phyloP scores from a whole-genome alignment of 2,329 filamentous ascomycete genomes.

The Clarireedia sp. region DNA sequence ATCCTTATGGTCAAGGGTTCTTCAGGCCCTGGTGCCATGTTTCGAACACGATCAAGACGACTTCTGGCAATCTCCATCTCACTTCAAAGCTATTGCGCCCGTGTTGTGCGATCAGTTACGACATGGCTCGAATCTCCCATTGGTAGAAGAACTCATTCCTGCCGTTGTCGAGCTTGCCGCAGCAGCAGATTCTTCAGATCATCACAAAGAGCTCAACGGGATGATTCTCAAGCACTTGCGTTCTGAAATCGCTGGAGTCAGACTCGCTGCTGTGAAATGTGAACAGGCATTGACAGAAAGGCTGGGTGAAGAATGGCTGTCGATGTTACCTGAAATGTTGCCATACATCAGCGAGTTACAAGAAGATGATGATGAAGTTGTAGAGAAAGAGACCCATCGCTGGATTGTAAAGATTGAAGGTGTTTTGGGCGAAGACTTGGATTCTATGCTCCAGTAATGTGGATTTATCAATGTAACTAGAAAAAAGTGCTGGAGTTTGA shows the following conservation, averaged over 20 bases:
- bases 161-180: constrained; percentile 72
- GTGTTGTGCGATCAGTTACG: constrained; percentile 62
- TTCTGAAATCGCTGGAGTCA: constrained; percentile 60
- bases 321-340: constrained; percentile 87
- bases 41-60: constrained; percentile 89
- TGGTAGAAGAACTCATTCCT: constrained; percentile 54
- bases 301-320: constrained; percentile 89
- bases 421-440: constrained; percentile 81
- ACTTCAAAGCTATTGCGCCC: constrained; percentile 66
- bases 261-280: constrained; percentile 74
- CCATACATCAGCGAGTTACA: constrained; percentile 92
- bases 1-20: constrained; percentile 59
- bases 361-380: constrained; percentile 91
- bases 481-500: constrained; percentile 4
- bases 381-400: constrained; percentile 79
- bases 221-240: constrained; percentile 71
- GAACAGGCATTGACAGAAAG: constrained; percentile 72
- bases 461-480: not conserved
- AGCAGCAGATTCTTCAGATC: constrained; percentile 75
- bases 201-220: constrained; percentile 83
- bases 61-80: constrained; percentile 89
- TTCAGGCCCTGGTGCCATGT: constrained; percentile 63
- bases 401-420: constrained; percentile 91
- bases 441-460: constrained; percentile 77
- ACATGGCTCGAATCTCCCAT: constrained; percentile 37